Conservation (phyloP, 2,329 filamentous ascomycete genomes). For the Cladosporium velox region DNA sequence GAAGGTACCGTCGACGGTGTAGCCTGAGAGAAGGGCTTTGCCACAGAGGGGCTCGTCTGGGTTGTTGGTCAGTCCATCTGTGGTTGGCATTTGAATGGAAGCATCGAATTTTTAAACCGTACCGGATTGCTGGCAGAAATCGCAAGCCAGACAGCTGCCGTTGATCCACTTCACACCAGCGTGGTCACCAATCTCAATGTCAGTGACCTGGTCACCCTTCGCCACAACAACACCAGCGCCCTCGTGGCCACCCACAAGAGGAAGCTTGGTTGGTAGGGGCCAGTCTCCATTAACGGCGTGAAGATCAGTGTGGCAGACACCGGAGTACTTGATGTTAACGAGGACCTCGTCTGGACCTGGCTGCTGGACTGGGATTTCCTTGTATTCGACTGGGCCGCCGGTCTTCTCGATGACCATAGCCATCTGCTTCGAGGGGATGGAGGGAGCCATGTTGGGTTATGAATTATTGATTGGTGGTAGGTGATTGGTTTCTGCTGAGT, state of each 20-base stretch:
- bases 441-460: conserved; percentile 4
- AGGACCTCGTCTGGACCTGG: conserved; percentile 89
- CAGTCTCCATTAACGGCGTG: conserved; percentile 86
- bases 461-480: not conserved
- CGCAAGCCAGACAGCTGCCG: conserved; percentile 78
- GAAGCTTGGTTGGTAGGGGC: conserved; percentile 79
- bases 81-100: not conserved
- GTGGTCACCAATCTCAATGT: conserved; percentile 79
- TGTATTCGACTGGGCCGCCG: conserved; percentile 70
- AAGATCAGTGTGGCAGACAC: conserved; percentile 87
- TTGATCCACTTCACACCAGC: conserved; percentile 93
- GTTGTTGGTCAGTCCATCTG: not conserved
- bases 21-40: conserved; percentile 75
- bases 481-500: not conserved
- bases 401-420: conserved; percentile 85
- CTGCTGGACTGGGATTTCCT: conserved; percentile 77
- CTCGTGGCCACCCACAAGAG: conserved; percentile 78
- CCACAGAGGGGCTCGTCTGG: conserved; percentile 80
- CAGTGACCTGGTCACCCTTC: conserved; percentile 72
- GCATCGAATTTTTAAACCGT: conserved; percentile 63
- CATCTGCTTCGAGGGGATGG: conserved; percentile 83
- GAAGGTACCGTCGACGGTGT: conserved; percentile 90
- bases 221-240: conserved; percentile 83
- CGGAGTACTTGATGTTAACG: conserved; percentile 85
- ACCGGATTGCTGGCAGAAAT: conserved; percentile 77